Evolutionary conservation across 2,329 filamentous ascomycete genomes (phyloP), one percentile per base, ranked within the genome.

Genomic region (Neofusicoccum ribis): DNA sequence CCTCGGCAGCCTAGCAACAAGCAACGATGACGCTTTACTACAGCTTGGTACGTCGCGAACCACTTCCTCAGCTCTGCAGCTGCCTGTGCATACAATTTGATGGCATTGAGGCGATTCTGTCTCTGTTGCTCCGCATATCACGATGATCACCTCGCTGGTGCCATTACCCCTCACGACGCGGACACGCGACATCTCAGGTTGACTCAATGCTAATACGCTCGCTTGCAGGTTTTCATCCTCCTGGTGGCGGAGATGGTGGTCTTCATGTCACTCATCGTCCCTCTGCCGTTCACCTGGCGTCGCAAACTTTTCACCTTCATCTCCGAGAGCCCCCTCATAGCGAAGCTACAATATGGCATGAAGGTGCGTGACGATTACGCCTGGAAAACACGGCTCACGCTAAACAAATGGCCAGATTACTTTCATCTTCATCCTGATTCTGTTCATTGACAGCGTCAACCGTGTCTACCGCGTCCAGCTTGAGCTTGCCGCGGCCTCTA

Each of bases 351-450:
- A 84, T 97, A 99, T 83, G 94, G 93, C 73, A 86, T 99, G 82
- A 98, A 97, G 86, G 88, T 88, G n/a, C 5, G 63, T 51, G 34
- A 11, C 9, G 23, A 27, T 46, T 37, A 17, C 44, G 7, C 43
- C 36, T 15, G 20, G 15, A 34, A 27, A 9, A 15, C 5, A n/a
- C 34, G 39, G 17, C 31, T 12, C 31, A 27, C 46, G 7, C 56
- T 47, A 23, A 58, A 68, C 34, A 37, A 12, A 54, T 1, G 8
- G 3, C 8, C 68, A 89, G 87, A 99, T 99, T 65, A 97, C 93
- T 2, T 99, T 99, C 78, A 94, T 99, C 77, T 99, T 99, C 83
- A 98, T 99, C 74, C 85, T 98, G 66, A 97, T 99, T 69, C 89
- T 99, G 70, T 99, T 99, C 82, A 87, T 98, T 73, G 95, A 99